phyloP scores from a whole-genome alignment of 129 eudicot genomes.

The Cynara cardunculus region DNA sequence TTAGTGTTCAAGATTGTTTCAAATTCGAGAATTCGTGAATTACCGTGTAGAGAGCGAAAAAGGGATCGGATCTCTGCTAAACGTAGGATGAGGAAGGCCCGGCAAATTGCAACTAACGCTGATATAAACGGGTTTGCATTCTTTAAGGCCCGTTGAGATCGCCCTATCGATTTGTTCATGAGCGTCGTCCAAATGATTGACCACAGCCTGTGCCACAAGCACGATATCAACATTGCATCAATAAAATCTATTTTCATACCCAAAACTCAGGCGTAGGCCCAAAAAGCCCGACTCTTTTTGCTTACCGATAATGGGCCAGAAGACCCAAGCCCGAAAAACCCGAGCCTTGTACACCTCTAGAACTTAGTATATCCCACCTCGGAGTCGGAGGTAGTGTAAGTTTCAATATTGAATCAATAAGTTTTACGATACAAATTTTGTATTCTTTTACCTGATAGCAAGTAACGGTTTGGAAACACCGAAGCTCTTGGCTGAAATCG shows the following conservation, averaged over 20 bases:
- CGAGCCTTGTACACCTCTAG: neutral
- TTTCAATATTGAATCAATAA: neutral
- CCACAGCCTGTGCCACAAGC: constrained; percentile 39
- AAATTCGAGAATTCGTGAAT: neutral
- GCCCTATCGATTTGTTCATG: constrained; percentile 55
- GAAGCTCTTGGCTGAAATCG: constrained; percentile 56
- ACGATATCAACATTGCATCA: neutral
- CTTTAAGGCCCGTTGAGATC: constrained; percentile 50
- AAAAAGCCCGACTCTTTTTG: neutral
- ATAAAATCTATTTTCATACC: neutral
- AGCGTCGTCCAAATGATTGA: constrained; percentile 60
- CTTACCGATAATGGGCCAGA: neutral
- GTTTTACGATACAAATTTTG: neutral
- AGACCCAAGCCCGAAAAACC: neutral
- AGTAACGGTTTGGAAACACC: constrained; percentile 61
- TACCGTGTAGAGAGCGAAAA: constrained; percentile 45
- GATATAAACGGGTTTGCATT: constrained; percentile 66
- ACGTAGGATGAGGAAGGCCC: constrained; percentile 58
- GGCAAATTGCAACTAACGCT: constrained; percentile 58
- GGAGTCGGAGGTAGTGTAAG: no score
- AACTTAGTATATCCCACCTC: neutral
- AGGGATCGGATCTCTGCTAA: constrained; percentile 52
- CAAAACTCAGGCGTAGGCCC: neutral
- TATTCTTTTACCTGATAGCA: constrained; percentile 48
- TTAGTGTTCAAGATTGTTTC: no score